Evolutionary conservation across 2,329 filamentous ascomycete genomes (phyloP), one percentile per base, ranked within the genome.

Genomic region (Pseudopyricularia cyperi): DNA sequence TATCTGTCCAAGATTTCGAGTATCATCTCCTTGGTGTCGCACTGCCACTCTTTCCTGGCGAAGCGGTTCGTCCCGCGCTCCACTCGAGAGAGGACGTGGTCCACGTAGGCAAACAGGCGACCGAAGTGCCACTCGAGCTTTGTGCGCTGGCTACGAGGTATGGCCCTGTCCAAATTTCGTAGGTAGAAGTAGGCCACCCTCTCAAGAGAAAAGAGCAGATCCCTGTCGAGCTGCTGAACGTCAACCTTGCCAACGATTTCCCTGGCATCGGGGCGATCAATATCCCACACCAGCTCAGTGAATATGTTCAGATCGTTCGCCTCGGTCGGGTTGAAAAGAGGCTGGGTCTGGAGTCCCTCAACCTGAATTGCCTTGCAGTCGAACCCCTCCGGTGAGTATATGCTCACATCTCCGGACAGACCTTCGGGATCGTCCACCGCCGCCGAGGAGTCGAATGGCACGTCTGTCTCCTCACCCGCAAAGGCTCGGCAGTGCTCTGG

Each of bases 151-250:
- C 33, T 35, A 14, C 4, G 33, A 35, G 33, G 33, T 9, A 35
- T 35, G 33, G 33, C 7, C 33, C 6, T 35, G 33, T 35, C 33
- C 33, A 35, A 35, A 14, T 3, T 35, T 35, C 33, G 7, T 11
- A 59, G 46, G 50, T 61, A 68, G 46, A 63, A 67, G 0, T 62
- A 57, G 8, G 64, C 64, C 7, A 71, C 65, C 12, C 65, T 60
- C 12, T 63, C 58, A 7, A 35, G 33, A 15, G 33, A 35, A 15
- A 35, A 35, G 8, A 35, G 50, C 65, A 69, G 46, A 60, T 66
- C 33, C 11, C 7, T 15, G n/a, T 35, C 33, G 33, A 35, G 33
- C 33, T 35, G 33, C 56, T 71, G 65, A 3, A 61, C 48, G 1
- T 71, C 55, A 3, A 62, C 8, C n/a, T 54, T 35, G 33, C 11